Conservation (phyloP, 768 basidiomycete species). For the Suillus subalutaceus region DNA sequence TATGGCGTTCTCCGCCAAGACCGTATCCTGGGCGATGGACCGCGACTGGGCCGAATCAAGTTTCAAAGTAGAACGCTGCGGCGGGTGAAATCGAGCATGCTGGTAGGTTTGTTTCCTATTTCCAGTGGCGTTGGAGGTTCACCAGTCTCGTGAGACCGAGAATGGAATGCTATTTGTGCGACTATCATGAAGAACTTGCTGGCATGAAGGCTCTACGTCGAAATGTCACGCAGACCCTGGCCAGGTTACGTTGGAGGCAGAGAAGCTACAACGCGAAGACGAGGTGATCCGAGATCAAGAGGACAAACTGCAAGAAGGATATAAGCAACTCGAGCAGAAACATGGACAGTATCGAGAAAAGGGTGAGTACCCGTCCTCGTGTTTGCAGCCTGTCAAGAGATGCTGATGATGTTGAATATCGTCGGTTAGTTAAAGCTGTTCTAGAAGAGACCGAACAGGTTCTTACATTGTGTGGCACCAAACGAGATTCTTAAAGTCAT, state of each 20-base stretch:
- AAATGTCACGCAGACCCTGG: slow-evolving; percentile 48
- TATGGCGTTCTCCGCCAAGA: slow-evolving; percentile 56
- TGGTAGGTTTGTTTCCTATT: slow-evolving; percentile 29
- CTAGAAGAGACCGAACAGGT: slow-evolving; percentile 50
- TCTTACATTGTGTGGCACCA: slow-evolving; percentile 46
- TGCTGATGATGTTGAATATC: slow-evolving; percentile 14
- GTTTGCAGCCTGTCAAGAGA: not conserved
- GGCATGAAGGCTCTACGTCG: slow-evolving; percentile 59
- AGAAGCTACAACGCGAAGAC: slow-evolving; percentile 45
- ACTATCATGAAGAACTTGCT: slow-evolving; percentile 66
- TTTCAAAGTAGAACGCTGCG: slow-evolving; percentile 49
- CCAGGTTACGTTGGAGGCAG: slow-evolving; percentile 42
- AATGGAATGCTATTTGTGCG: slow-evolving; percentile 60
- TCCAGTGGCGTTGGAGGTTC: not conserved
- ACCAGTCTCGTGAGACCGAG: slow-evolving; percentile 44
- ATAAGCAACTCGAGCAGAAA: slow-evolving; percentile 43
- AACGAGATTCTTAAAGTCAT: slow-evolving; percentile 32
- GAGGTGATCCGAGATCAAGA: slow-evolving; percentile 45
- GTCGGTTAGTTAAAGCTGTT: slow-evolving; percentile 39
- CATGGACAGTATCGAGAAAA: slow-evolving; percentile 45
- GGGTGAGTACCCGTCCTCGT: slow-evolving; percentile 29
- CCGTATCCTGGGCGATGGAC: slow-evolving; percentile 78
- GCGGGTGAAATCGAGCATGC: slow-evolving; percentile 44
- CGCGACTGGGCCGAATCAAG: slow-evolving; percentile 59
- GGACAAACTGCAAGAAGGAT: slow-evolving; percentile 39